Base-by-base conservation (phyloP, 805 yeast species). In the Candida railenensis region DNA sequence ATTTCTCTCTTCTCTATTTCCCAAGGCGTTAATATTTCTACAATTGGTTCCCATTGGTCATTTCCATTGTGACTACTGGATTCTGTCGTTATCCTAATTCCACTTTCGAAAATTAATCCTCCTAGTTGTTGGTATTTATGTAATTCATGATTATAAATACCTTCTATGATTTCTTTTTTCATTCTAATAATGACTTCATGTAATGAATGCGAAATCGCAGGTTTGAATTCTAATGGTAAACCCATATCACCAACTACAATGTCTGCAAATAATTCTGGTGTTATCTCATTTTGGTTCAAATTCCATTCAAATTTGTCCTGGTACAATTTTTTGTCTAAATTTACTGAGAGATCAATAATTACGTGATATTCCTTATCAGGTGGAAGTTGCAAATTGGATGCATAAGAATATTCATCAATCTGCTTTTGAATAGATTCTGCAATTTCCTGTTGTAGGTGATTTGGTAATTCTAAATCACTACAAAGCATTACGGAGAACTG, bases 281-380 rank as follows among this genome's bases (percentile, higher is more conserved):
- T 79, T 19, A 87, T 59, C 4, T 70, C 69, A 9, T 65, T 62
- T 48, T 71, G 74, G 30, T 58, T 33, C 59, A 94, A 71, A 59
- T 94, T 95, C 98, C 98, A 92, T 66, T 94, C 98, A 53, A 94
- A 85, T 62, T 87, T 86, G 65, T 94, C 99, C 55, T 90, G 96
- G 57, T 83, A 90, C 37, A 91, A 76, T 55, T 83, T 84, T 60
- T 87, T 87, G 53, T 90, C 89, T 50, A 94, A 69, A 59, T 86
- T 89, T 42, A 94, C 87, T 14, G 92, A 83, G 34, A 94, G 66
- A 52, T 89, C 87, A 32, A 94, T 77, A 3, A 94, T 77, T 1
- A 87, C 96, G 57, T 87, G 94, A 38, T 76, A 74, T 47, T 83
- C 88, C 34, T 67, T 70, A 15, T 59, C 59, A 2, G 59, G 45